These are phyloP conservation scores for Edaphochlamys debaryana DNA, from an alignment of 139 green algal species.

Conservation along the genomic window DNA sequence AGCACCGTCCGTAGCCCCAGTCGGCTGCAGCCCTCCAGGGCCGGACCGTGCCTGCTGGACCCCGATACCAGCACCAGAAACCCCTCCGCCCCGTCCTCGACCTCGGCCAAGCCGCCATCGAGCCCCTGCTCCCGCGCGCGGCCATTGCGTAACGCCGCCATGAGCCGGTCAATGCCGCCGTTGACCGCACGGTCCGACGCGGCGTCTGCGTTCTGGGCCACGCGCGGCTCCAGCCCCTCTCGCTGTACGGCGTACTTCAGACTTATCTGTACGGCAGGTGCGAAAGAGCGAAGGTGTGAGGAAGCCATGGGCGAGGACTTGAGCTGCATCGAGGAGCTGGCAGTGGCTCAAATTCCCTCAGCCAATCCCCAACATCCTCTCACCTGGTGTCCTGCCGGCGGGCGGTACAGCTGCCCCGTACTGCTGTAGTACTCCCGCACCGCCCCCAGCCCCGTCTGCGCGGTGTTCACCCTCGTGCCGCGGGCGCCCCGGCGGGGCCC, in stretches of 20 bases:
- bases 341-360: too few species aligned
- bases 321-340: too few species aligned
- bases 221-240: conserved; percentile 28
- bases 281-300: too few species aligned
- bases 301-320: too few species aligned
- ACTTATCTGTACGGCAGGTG: neutral
- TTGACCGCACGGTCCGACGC: conserved; percentile 31
- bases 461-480: neutral
- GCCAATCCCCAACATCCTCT: too few species aligned
- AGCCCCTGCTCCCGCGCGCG: neutral
- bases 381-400: conserved; percentile 18
- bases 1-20: conserved; percentile 31
- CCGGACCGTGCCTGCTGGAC: neutral
- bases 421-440: conserved; percentile 13
- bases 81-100: neutral
- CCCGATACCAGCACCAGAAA: conserved; percentile 23
- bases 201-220: conserved; percentile 28
- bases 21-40: neutral
- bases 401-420: conserved; percentile 11
- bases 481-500: too few species aligned
- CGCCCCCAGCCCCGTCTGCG: neutral
- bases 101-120: neutral
- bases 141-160: conserved; percentile 11
- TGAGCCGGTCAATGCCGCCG: conserved; percentile 22
- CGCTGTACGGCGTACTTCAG: conserved; percentile 33